Base-by-base conservation (phyloP, 2,329 filamentous ascomycete genomes). In the Diaporthe helianthi region DNA sequence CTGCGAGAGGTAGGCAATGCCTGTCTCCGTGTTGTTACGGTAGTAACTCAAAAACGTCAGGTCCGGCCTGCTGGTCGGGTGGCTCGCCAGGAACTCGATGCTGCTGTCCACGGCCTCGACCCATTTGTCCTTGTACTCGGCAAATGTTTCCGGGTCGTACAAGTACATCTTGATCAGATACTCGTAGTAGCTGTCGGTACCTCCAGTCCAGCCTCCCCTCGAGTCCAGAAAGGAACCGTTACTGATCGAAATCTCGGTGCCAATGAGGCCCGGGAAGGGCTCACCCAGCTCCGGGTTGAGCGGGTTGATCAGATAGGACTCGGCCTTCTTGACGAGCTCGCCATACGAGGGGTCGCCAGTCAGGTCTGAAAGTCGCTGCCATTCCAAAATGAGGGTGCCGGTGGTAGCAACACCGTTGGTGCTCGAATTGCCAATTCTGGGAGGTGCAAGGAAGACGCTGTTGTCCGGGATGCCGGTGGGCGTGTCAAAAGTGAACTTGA, bases 101-200 rank as follows among this genome's bases (percentile, higher is more conserved):
- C 89, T 90, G 8, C 91, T 93, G 73, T 97, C 90, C 65, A 90
- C 92, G 2, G 93, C 93, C 0, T 84, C 76, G 51, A 93, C 81
- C 93, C 93, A 97, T 58, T 89, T 88, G 72, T 94, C 90, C 74
- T 85, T 89, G 80, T 95, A 93, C 3, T 79, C 71, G 1, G 75
- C 79, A 75, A 92, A 97, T 3, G 88, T 84, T 7, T 78, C 74
- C 0, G 88, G 84, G 76, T 95, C 91, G 78, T 97, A 97, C 67
- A 95, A 79, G 75, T 90, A 97, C 92, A 96, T 95, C 83, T 97
- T 97, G 79, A 97, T 90, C 38, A 97, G 86, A 75, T 97, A 97
- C 80, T 97, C 93, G 80, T 97, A 97, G 80, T 91, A 97, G 52
- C 89, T 93, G 78, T 97, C 93, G 36, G 86, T 87, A 8, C 92